Evolutionary conservation across 1,139 yeast genomes (phyloP).

Genomic region (Pichia sp.): DNA sequence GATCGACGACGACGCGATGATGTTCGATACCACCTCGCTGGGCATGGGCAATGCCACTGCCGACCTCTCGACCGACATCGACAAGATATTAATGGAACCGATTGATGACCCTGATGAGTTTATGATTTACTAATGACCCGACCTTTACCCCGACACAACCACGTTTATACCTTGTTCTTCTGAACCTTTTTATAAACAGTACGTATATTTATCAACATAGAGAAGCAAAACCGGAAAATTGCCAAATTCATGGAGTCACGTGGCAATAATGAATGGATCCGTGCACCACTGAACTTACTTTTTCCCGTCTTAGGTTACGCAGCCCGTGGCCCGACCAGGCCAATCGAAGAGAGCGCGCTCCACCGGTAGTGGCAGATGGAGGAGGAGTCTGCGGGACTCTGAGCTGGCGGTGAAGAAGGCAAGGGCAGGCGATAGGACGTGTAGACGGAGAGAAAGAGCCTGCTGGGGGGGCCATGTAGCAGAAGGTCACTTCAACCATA

Average conservation of each 20-base stretch:
- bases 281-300: not conserved
- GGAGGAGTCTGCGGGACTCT: not conserved
- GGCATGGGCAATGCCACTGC: not conserved
- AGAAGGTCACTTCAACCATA: not conserved
- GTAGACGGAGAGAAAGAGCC: no score
- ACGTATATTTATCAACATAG: not conserved
- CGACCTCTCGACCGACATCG: not conserved
- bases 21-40: slow-evolving; percentile 3
- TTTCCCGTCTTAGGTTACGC: slow-evolving; percentile 7
- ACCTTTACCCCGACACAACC: not conserved
- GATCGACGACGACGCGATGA: slow-evolving; percentile 7
- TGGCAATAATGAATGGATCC: no score
- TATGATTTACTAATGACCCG: slow-evolving; percentile 11
- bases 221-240: not conserved
- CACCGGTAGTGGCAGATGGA: not conserved
- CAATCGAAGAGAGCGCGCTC: slow-evolving; percentile 4
- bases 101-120: slow-evolving; percentile 12
- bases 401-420: not conserved
- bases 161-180: not conserved
- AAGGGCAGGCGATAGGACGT: not conserved
- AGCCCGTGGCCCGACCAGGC: slow-evolving; percentile 4
- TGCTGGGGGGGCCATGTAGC: not conserved
- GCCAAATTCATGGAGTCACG: not conserved
- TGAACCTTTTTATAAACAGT: not conserved
- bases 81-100: slow-evolving; percentile 1